Conservation (phyloP, 2,329 filamentous ascomycete species). For the Paraconiothyrium brasiliense region DNA sequence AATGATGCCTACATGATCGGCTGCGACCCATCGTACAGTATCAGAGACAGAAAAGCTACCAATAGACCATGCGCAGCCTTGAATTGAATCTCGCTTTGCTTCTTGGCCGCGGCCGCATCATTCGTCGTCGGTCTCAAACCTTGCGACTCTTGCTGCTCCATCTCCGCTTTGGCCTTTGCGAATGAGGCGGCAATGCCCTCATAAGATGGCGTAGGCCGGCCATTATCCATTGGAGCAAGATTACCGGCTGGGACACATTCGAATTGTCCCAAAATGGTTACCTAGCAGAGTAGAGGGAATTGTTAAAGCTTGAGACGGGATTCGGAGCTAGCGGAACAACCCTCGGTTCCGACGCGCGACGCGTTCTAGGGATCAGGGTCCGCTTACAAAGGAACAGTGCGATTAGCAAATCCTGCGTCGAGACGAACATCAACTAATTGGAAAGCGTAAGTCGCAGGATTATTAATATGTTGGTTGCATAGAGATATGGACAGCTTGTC, state of each 20-base stretch:
- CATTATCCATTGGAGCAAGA: slow-evolving; percentile 46
- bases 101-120: slow-evolving; percentile 47
- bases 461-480: too few species aligned
- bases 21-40: slow-evolving; percentile 60
- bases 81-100: slow-evolving; percentile 59
- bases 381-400: neutral
- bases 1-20: slow-evolving; percentile 8
- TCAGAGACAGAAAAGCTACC: slow-evolving; percentile 73
- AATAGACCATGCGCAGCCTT: slow-evolving; percentile 62
- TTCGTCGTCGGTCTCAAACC: slow-evolving; percentile 36
- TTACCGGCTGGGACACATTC: slow-evolving; percentile 19
- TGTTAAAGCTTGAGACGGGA: slow-evolving; percentile 15
- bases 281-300: neutral
- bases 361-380: neutral
- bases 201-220: slow-evolving; percentile 48
- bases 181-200: slow-evolving; percentile 49
- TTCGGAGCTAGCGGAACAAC: slow-evolving; percentile 31
- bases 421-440: neutral
- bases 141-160: slow-evolving; percentile 43
- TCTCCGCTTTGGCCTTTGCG: slow-evolving; percentile 46
- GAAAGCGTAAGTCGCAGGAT: too few species aligned
- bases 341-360: slow-evolving; percentile 23
- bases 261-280: slow-evolving; percentile 7
- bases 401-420: too few species aligned
- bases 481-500: too few species aligned